Conservation (phyloP, 371 early-diverging fungal genomes). For the Lichtheimia hyalospora region DNA sequence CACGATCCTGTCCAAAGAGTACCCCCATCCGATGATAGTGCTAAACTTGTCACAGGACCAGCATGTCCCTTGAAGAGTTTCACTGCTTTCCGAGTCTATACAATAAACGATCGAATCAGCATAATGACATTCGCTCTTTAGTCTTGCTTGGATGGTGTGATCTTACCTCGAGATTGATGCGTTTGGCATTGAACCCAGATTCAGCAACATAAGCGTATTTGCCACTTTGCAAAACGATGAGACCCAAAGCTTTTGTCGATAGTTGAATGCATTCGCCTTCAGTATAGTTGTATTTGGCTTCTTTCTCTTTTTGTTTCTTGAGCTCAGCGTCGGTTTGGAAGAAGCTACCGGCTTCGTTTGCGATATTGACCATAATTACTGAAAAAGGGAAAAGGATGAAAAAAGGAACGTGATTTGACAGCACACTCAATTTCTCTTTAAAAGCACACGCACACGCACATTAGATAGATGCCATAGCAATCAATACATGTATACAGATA, state of each 20-base stretch:
- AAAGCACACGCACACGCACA: too few species aligned
- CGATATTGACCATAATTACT: constrained; percentile 49
- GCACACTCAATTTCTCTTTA: too few species aligned
- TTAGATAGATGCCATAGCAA: too few species aligned
- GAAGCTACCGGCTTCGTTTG: constrained; percentile 63
- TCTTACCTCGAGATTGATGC: constrained; percentile 55
- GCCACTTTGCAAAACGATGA: constrained; percentile 29
- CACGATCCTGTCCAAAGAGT: constrained; percentile 79
- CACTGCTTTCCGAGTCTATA: constrained; percentile 67
- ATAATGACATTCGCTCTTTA: neutral
- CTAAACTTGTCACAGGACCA: constrained; percentile 80
- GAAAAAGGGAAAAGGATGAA: too few species aligned
- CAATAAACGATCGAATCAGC: neutral
- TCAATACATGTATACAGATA: too few species aligned
- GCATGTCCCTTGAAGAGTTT: constrained; percentile 73
- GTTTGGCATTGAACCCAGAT: constrained; percentile 60
- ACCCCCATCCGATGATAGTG: constrained; percentile 37
- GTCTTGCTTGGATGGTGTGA: too few species aligned
- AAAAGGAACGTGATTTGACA: too few species aligned
- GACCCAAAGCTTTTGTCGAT: constrained; percentile 65
- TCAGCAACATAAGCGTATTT: constrained; percentile 58
- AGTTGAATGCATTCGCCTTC: constrained; percentile 63
- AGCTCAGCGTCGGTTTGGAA: constrained; percentile 81
- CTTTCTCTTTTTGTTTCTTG: constrained; percentile 51
- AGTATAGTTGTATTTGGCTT: constrained; percentile 64